Evolutionary conservation across 805 yeast genomes (phyloP), one percentile per base, ranked within the genome.

Genomic region (Saccharomyces jurei): DNA sequence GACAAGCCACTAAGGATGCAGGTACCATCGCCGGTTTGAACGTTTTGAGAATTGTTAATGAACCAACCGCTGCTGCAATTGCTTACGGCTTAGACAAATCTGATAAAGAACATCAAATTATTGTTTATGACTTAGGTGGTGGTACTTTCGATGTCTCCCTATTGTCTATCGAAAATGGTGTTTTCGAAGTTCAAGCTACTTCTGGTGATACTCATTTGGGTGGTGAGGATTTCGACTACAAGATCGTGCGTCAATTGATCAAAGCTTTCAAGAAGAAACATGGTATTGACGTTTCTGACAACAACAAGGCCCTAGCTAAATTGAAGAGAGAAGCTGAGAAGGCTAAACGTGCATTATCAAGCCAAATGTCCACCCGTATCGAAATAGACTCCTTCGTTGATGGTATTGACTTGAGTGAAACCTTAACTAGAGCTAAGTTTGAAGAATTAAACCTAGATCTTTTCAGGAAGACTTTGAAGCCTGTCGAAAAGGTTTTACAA

Each of bases 191-290:
- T 54, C 81, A 86, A 75, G 91, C 96, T 54, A 89, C 96, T 59
- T 89, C 95, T 58, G 96, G 96, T 86, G 96, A 89, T 73, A 89
- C 97, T 59, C 97, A 89, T 74, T 82, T 89, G 76, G 97, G 97
- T 81, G 97, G 97, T 82, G 96, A 89, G 79, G 97, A 89, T 77
- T 89, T 89, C 66, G 97, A 89, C 77, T 83, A 81, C 79, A 83
- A 89, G 74, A 86, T 89, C 69, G 91, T 89, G 60, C 84, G 84
- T 75, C 94, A 89, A 76, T 87, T 91, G 71, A 81, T 83, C 70
- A 87, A 86, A 76, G 79, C 83, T 54, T 90, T 90, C 80, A 89
- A 91, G 82, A 88, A 94, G 84, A 92, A 92, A 80, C 84, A 90
- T 73, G 81, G 81, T 67, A 85, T 89, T 67, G 97, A 94, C 73